These are phyloP conservation scores for Rhynchosporium agropyri DNA, from an alignment of 2,329 filamentous ascomycete genomes.

Conservation along the genomic window DNA sequence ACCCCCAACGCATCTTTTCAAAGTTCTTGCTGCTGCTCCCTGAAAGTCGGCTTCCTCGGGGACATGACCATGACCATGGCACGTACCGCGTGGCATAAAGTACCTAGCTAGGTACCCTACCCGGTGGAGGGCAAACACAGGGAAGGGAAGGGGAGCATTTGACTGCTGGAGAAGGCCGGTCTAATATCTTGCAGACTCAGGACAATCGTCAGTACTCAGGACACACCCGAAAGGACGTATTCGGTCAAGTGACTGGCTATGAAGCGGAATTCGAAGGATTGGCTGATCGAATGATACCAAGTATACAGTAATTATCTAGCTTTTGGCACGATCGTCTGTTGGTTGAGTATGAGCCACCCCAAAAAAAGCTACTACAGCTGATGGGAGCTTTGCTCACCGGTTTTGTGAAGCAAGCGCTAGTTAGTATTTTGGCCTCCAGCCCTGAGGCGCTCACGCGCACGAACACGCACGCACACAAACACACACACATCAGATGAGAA, in stretches of 20 bases:
- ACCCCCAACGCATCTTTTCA: neutral
- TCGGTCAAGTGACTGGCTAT: neutral
- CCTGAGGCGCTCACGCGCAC: neutral
- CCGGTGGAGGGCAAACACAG: too few relatives aligned
- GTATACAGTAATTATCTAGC: neutral
- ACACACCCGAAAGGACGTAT: conserved; percentile 2
- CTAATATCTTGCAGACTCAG: conserved; percentile 3
- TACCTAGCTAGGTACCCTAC: too few relatives aligned
- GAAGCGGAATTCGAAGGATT: neutral
- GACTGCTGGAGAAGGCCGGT: neutral
- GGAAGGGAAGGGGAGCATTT: too few relatives aligned
- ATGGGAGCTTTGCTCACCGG: too few relatives aligned
- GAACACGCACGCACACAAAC: neutral
- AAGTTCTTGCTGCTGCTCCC: neutral
- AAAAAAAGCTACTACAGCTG: too few relatives aligned
- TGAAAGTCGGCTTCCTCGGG: neutral
- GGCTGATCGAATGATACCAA: conserved; percentile 6
- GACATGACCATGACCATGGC: neutral
- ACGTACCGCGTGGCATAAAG: too few relatives aligned
- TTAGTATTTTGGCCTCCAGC: conserved; percentile 2
- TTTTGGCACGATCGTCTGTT: neutral
- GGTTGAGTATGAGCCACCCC: neutral
- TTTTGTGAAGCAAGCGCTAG: neutral
- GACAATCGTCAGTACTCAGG: neutral
- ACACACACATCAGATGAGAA: conserved; percentile 13